Conservation (phyloP, 371 early-diverging fungal species). For the Mortierella sp. region DNA sequence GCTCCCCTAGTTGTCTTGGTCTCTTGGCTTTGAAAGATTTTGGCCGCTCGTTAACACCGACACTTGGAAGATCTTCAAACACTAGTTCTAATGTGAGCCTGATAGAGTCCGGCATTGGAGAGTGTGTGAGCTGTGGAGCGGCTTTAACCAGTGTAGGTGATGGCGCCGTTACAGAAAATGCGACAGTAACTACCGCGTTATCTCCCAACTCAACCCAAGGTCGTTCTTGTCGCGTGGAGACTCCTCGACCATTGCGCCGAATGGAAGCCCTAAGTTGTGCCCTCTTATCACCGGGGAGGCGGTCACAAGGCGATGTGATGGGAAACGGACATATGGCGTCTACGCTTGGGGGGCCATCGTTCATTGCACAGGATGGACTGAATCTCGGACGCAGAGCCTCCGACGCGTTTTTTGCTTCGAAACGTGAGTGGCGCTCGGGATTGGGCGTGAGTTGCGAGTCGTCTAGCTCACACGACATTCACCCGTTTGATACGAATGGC, state of each 20-base stretch:
- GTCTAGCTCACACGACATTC: constrained; percentile 4
- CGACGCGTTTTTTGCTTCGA: constrained; percentile 24
- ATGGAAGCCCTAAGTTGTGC: constrained; percentile 28
- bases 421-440: constrained; percentile 40
- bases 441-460: constrained; percentile 12
- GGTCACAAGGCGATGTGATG: constrained; percentile 29
- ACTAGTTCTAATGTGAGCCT: constrained; percentile 21
- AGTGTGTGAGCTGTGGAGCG: constrained; percentile 28
- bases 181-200: constrained; percentile 2
- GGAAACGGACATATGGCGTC: constrained; percentile 2
- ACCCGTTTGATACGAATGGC: constrained; percentile 23
- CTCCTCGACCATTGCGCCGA: constrained; percentile 35
- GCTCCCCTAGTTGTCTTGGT: constrained; percentile 30
- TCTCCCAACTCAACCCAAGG: constrained; percentile 1
- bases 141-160: not conserved
- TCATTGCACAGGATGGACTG: constrained; percentile 5
- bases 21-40: not conserved
- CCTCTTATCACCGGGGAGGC: constrained; percentile 17
- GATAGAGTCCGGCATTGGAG: constrained; percentile 6
- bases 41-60: constrained; percentile 16
- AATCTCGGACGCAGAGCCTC: constrained; percentile 23
- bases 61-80: constrained; percentile 15
- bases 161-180: not conserved
- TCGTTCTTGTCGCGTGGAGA: constrained; percentile 29
- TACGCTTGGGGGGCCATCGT: not conserved